Evolutionary conservation across 169 alveolate genomes (phyloP).

Genomic region (Plasmodium vivax): DNA sequence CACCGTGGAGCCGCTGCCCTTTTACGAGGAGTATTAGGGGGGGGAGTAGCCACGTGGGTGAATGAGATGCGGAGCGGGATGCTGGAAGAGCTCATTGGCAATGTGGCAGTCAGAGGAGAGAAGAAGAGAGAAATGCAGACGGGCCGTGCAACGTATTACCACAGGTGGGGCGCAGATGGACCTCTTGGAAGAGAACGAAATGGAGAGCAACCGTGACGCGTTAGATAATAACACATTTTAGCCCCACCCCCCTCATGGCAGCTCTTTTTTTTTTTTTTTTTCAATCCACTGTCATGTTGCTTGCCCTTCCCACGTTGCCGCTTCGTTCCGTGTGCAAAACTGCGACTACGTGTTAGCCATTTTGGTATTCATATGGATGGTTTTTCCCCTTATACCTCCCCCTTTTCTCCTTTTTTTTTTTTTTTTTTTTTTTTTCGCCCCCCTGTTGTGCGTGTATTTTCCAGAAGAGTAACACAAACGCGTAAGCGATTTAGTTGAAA

Average conservation of each 20-base stretch:
- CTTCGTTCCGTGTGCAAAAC: neutral
- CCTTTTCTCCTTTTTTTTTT: neutral
- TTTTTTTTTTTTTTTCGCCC: neutral
- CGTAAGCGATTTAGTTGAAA: neutral
- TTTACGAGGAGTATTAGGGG: conserved; percentile 82
- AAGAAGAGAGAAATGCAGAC: neutral
- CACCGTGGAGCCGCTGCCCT: conserved; percentile 84
- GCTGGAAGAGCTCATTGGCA: neutral
- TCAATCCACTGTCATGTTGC: neutral
- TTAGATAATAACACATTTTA: neutral
- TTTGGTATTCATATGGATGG: neutral
- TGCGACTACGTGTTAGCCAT: neutral
- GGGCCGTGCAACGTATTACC: neutral
- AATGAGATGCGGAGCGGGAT: neutral
- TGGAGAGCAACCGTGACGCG: neutral
- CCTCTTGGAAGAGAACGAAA: neutral
- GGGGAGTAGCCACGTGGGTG: neutral
- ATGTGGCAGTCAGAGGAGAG: neutral
- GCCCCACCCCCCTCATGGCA: neutral
- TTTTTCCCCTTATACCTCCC: neutral
- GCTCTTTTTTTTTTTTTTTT: no score
- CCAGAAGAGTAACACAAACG: neutral
- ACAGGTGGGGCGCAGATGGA: neutral
- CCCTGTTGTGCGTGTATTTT: neutral
- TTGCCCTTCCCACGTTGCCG: neutral